Evolutionary conservation across 208 protist genomes (phyloP).

Genomic region (Wallacemonas sp.): DNA sequence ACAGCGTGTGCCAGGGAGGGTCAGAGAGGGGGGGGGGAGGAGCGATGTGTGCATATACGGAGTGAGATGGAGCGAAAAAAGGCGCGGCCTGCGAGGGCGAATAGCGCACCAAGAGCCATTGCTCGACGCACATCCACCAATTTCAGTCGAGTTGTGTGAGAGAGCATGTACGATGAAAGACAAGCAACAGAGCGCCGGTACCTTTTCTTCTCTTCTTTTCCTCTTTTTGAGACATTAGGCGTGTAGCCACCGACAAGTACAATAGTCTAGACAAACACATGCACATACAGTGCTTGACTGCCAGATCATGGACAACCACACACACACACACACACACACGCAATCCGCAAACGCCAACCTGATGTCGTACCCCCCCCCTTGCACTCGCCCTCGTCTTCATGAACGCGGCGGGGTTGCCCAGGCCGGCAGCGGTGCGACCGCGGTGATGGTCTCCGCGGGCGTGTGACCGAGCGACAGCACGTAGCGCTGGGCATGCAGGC

Average conservation of each 20-base stretch:
- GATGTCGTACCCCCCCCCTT: too few species aligned
- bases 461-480: constrained; percentile 20
- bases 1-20: neutral
- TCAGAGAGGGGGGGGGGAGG: neutral
- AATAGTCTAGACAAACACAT: too few species aligned
- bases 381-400: too few species aligned
- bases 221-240: neutral
- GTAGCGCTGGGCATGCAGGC: constrained; percentile 70
- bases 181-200: neutral
- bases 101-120: too few species aligned
- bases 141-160: too few species aligned
- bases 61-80: too few species aligned
- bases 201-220: neutral
- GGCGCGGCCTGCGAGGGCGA: too few species aligned
- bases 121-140: too few species aligned
- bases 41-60: neutral
- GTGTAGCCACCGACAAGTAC: too few species aligned
- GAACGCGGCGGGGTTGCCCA: constrained; percentile 22
- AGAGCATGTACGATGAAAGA: neutral
- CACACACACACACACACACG: neutral
- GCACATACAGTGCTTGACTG: too few species aligned
- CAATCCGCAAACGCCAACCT: too few species aligned
- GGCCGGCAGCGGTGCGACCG: constrained; percentile 22
- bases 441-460: constrained; percentile 8
- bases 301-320: too few species aligned